Base-by-base conservation (phyloP, 345 rosid genomes). In the Eucalyptus polyanthemos region DNA sequence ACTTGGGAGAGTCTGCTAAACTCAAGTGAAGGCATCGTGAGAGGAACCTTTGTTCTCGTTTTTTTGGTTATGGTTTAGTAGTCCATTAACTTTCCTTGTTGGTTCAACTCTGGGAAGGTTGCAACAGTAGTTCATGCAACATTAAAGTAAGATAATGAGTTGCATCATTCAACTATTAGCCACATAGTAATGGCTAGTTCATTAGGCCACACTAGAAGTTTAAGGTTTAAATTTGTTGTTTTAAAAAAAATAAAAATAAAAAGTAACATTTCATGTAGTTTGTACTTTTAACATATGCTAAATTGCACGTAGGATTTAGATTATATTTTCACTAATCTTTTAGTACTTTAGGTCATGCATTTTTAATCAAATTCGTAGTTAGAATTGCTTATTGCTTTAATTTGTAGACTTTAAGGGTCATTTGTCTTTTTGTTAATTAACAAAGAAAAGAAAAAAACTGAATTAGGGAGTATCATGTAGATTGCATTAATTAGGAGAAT, bases 41-140 rank as follows among this genome's bases (percentile, higher is more conserved):
- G 62, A 56, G 62, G 29, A 56, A 56, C 62, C 29, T 56, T 22
- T 1, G 3, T 56, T 56, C 14, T 56, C 3, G 1, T 56, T 56
- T 4, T 56, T 56, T 4, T 56, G 1, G 0, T 56, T 56, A 22
- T 56, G 29, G 3, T 56, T 56, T 56, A 24, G 62, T 56, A 24
- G 29, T 56, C 14, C 14, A 24, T 56, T 56, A 56, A 25, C 62
- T 56, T 56, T 56, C 29, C 62, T 56, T 56, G 29, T 56, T 24
- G 62, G 62, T 56, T 56, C 3, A 2, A 5, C 62, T 56, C 1
- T 54, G 2, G 3, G 5, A 56, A 24, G 60, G 62, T 56, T 1
- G 1, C 0, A 14, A 56, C 6, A 56, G 1, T 56, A 2, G 29
- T 24, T 56, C 29, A 10, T 56, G 10, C 6, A 56, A 11, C 62